These are phyloP conservation scores for Actinidia chinensis DNA, from an alignment of 179 eudicot species.

Conservation along the genomic window DNA sequence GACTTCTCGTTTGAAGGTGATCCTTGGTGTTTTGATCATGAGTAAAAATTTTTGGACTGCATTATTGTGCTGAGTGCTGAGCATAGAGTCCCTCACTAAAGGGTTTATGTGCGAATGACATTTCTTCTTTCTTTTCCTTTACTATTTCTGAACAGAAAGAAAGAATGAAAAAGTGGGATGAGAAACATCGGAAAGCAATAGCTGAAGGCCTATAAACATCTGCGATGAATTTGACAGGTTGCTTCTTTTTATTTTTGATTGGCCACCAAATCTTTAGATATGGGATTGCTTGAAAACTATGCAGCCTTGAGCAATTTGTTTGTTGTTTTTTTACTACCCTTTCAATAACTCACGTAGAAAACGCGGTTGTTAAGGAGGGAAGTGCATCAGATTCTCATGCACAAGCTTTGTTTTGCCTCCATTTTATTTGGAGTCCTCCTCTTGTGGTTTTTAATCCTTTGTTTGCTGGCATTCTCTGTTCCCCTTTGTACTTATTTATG, in stretches of 20 bases:
- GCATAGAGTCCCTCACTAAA: no score
- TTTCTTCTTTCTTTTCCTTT: not conserved
- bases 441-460: not conserved
- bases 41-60: not conserved
- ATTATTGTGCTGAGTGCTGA: not conserved
- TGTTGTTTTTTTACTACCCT: not conserved
- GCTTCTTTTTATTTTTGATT: not conserved
- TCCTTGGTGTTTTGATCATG: not conserved
- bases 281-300: not conserved
- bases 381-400: not conserved
- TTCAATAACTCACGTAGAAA: not conserved
- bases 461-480: not conserved
- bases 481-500: no score
- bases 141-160: slow-evolving; percentile 57
- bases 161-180: slow-evolving; percentile 88
- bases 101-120: not conserved
- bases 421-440: not conserved
- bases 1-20: slow-evolving; percentile 88
- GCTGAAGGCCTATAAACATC: slow-evolving; percentile 71
- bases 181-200: slow-evolving; percentile 82
- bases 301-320: no score
- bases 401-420: not conserved
- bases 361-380: not conserved
- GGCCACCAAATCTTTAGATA: slow-evolving; percentile 3
- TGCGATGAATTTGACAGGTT: slow-evolving; percentile 84